Percentiles rank a stretch among this genome's conserved stretches.
These are phyloP conservation scores for Hypoxylon fuscum DNA, from an alignment of 495 filamentous ascomycete genomes.

Conservation along the genomic window DNA sequence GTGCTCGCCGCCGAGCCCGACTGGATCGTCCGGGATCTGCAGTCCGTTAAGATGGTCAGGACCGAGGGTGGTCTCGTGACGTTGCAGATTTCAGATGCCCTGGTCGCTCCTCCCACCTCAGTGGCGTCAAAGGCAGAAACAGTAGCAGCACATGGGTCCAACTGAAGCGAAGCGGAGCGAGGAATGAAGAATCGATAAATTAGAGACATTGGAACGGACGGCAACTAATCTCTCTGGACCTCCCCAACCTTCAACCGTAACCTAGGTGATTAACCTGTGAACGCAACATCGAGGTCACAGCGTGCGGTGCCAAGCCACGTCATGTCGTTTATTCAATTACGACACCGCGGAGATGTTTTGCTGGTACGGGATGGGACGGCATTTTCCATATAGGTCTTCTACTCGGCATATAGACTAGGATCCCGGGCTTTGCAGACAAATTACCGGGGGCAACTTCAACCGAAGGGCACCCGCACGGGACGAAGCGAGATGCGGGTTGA, in stretches of 20 bases:
- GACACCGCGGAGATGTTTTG: neutral
- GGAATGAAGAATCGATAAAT: constrained; percentile 21
- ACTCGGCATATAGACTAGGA: constrained; percentile 36
- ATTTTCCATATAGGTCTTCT: constrained; percentile 15
- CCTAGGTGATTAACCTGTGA: neutral
- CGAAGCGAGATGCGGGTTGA: neutral
- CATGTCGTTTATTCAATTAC: neutral
- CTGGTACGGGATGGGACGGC: neutral
- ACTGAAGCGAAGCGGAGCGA: neutral
- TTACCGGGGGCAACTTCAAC: neutral
- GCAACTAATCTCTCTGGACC: neutral
- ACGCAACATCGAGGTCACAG: constrained; percentile 18
- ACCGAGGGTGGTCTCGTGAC: constrained; percentile 57
- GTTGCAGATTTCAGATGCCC: constrained; percentile 59
- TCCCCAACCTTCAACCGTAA: neutral
- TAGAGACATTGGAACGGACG: neutral
- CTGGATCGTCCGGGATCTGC: constrained; percentile 86
- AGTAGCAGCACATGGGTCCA: no score
- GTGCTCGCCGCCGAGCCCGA: constrained; percentile 79
- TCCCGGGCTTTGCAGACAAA: constrained; percentile 8
- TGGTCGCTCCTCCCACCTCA: constrained; percentile 24
- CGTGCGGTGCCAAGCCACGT: constrained; percentile 17
- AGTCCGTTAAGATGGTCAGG: constrained; percentile 68
- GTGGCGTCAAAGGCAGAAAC: no score
- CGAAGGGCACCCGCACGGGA: neutral